phyloP scores from a whole-genome alignment of 83 land plant genomes.

The Thuja plicata region DNA sequence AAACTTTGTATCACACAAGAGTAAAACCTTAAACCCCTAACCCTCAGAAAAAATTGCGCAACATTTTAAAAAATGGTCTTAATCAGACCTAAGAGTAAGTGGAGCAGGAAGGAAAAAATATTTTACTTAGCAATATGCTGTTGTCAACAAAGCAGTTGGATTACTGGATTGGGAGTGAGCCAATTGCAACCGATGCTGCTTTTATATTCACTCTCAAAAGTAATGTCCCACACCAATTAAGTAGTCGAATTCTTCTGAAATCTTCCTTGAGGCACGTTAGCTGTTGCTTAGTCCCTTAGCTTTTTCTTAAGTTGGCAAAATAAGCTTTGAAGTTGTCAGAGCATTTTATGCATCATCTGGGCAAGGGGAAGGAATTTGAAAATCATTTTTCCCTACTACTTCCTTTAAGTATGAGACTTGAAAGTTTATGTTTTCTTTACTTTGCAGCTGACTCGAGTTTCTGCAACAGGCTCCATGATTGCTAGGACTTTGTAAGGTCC shows the following conservation, averaged over 20 bases:
- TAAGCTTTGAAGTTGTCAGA: no score
- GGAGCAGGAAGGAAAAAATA: background rate
- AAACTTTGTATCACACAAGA: background rate
- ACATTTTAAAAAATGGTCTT: background rate
- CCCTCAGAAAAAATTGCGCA: background rate
- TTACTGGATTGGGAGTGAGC: background rate
- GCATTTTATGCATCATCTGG: no score
- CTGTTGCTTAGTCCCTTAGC: no score
- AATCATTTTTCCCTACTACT: no score
- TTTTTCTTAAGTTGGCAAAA: no score
- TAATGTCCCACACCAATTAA: background rate
- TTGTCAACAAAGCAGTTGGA: background rate
- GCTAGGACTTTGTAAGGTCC: no score
- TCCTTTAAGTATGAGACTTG: no score
- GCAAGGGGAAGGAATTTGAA: no score
- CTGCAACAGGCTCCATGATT: no score
- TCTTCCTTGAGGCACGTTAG: background rate
- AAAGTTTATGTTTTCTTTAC: no score
- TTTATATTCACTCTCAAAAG: background rate
- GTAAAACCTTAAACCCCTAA: background rate
- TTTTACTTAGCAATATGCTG: background rate
- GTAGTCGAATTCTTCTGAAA: background rate
- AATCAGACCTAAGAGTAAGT: background rate
- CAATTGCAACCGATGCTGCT: background rate
- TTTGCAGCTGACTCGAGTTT: no score